phyloP scores from a whole-genome alignment of 805 yeast genomes.

The Ogataea polymorpha region DNA sequence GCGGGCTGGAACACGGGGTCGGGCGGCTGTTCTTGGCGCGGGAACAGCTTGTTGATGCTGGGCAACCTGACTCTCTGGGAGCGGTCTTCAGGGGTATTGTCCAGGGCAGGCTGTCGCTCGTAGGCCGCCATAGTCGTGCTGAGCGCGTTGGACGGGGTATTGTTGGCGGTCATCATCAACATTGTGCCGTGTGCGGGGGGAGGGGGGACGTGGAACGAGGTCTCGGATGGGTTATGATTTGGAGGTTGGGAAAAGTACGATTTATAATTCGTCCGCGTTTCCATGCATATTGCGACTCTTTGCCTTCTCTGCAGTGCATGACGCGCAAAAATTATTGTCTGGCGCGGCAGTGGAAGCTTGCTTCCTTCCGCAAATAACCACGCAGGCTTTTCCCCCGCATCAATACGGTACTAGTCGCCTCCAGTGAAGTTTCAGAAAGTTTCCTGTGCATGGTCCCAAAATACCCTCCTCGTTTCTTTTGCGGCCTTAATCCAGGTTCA shows the following conservation, averaged over 20 bases:
- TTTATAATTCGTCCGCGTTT: neutral
- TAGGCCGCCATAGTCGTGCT: constrained; percentile 13
- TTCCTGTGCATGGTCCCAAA: neutral
- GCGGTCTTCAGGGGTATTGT: neutral
- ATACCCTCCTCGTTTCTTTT: neutral
- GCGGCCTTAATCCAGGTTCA: neutral
- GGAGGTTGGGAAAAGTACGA: neutral
- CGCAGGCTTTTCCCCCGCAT: neutral
- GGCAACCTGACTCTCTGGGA: constrained; percentile 19
- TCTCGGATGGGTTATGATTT: neutral
- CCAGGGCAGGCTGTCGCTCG: constrained; percentile 4
- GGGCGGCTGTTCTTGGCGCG: constrained; percentile 9
- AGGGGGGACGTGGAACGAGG: neutral
- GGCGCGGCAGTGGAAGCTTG: neutral
- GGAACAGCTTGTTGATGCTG: constrained; percentile 23
- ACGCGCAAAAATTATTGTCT: neutral
- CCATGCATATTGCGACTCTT: neutral
- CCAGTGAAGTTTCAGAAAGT: neutral
- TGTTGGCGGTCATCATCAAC: constrained; percentile 16
- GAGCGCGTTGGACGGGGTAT: constrained; percentile 5
- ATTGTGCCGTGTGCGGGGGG: neutral
- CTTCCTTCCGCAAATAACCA: neutral
- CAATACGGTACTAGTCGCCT: neutral
- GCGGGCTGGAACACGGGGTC: neutral
- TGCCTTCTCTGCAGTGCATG: neutral